Base-by-base conservation (phyloP, 1,284 basidiomycete genomes). In the Ustilago hordei region DNA sequence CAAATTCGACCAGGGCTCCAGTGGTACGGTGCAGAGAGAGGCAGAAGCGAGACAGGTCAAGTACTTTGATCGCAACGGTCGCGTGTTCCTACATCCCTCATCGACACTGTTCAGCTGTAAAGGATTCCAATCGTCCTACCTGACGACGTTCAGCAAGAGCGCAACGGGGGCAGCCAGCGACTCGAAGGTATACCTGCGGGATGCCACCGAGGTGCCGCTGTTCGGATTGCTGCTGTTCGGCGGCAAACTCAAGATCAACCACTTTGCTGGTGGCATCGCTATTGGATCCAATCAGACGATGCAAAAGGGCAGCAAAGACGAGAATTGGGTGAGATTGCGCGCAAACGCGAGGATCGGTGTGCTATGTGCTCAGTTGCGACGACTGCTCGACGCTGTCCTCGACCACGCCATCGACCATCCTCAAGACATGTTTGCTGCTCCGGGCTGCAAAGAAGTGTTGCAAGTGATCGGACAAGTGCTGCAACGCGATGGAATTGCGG, bases 301-400 rank as follows among this genome's bases (percentile, higher is more conserved):
- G 19, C 59, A 55, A 36, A 45, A 52, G 6, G 54, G 54, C 2
- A 68, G 59, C 48, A 66, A 69, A 23, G 76, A 75, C 15, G 80
- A 89, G 56, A 88, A 88, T 0, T 84, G 86, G 79, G 88, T 97
- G 73, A 91, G 90, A 82, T 85, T 98, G 78, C 91, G 90, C 64
- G 93, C 94, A 0, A 93, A 91, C 89, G 93, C 94, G 17, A 89
- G 95, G 7, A 96, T 97, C 52, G 95, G 93, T 1, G 91, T 95
- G 9, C 89, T 97, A 34, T 93, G 94, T 45, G 95, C 95, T 76
- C 94, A 95, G 81, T 87, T 97, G n/a, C 89, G 95, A 66, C 81
- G 35, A 15, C 60, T 76, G 45, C 31, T 68, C 8, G 81, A 64
- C 54, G 55, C 63, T 9, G 65, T 77, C 41, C 61, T 71, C 35